Base-by-base conservation (phyloP, 2,329 filamentous ascomycete species). In the Delphinella strobiligena region DNA sequence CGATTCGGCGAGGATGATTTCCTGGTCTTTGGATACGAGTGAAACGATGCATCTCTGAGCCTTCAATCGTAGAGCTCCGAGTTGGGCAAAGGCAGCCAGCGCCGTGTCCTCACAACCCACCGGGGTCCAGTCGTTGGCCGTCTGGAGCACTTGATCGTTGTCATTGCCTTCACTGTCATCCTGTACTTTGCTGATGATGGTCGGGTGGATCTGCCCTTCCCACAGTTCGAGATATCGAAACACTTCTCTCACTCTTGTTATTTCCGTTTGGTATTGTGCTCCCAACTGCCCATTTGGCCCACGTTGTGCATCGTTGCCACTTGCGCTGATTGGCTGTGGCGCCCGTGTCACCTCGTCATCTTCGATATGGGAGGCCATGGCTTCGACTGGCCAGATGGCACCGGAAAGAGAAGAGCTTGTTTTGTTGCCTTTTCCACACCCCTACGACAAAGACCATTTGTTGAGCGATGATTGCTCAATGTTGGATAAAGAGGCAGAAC, bases 1-100 rank as follows among this genome's bases (percentile, higher is more conserved):
- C 7, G 66, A 64, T 47, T 74, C 70, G 29, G 68, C 68, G 31
- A 74, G 59, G 36, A 74, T 63, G 40, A 67, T 71, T 53, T 73
- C 67, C 9, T 56, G 60, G 3, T 58, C 53, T 4, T 54, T 52
- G 44, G 68, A 66, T 37, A 71, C 63, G 14, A 74, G 53, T 36
- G 67, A 68, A 16, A 74, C 62, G 54, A 74, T 64, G 31, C 60
- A 62, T 29, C 70, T 62, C 44, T 67, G 63, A 19, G 62, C 62
- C 12, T 62, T 58, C 31, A 72, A 56, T 1, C 69, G 59, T 40
- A 73, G 60, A 8, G 69, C 59, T 19, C 63, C 64, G 17, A 75
- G 58, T 50, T 75, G 71, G 4, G 69, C 59, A 42, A 66, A 62
- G 4, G 63, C 61, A 2, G 61, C 61, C 18, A 71, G 57, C 17